Evolutionary conservation across 2,329 filamentous ascomycete species (phyloP).

Genomic region (Knufia petricola): DNA sequence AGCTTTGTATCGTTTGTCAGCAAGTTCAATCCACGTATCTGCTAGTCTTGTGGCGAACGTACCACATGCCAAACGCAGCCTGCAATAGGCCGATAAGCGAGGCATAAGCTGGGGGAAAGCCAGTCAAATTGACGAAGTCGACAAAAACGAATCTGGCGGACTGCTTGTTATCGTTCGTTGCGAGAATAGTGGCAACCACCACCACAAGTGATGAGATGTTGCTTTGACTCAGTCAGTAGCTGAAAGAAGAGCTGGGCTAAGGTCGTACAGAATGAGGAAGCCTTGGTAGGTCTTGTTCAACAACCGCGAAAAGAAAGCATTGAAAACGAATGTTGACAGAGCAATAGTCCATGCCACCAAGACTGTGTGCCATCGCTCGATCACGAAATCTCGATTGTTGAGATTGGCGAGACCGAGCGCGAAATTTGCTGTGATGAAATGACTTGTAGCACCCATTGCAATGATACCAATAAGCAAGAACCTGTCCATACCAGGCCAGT

Average conservation of each 20-base stretch:
- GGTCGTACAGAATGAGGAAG: no score
- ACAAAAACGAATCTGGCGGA: slow-evolving; percentile 49
- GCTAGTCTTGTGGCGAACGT: no score
- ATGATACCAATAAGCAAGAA: slow-evolving; percentile 39
- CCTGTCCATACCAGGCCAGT: no score
- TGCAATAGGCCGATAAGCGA: slow-evolving; percentile 47
- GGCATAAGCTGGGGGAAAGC: slow-evolving; percentile 43
- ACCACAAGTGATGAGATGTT: no score
- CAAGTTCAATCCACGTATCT: no score
- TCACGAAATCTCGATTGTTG: slow-evolving; percentile 41
- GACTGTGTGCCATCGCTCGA: slow-evolving; percentile 48
- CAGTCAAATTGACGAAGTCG: slow-evolving; percentile 39
- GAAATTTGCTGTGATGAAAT: slow-evolving; percentile 43
- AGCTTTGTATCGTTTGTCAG: no score
- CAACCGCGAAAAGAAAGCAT: slow-evolving; percentile 42
- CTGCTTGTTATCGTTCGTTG: slow-evolving; percentile 46
- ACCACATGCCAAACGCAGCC: slow-evolving; percentile 26
- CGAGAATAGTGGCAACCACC: slow-evolving; percentile 44
- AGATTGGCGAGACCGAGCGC: slow-evolving; percentile 46
- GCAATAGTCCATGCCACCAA: slow-evolving; percentile 44
- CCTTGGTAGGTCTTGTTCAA: no score
- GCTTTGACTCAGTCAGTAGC: no score
- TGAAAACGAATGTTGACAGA: slow-evolving; percentile 36
- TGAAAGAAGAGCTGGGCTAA: no score
- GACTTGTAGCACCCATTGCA: slow-evolving; percentile 20